These are phyloP conservation scores for Aureobasidium sp. DNA, from an alignment of 2,329 filamentous ascomycete species.

Conservation along the genomic window DNA sequence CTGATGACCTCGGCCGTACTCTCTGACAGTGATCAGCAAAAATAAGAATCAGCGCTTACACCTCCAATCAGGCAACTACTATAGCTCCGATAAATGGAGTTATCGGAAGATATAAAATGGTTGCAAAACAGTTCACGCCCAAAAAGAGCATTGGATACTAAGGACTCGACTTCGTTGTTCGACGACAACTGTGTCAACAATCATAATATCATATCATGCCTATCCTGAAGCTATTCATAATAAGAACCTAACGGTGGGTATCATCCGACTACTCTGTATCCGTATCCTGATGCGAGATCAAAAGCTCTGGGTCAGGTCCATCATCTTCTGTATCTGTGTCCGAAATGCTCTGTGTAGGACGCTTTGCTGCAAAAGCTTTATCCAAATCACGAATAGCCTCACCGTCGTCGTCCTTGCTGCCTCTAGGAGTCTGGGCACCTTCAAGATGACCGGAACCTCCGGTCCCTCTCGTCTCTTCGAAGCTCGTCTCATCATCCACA, in stretches of 20 bases:
- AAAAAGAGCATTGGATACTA: background rate
- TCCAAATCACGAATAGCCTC: constrained; percentile 24
- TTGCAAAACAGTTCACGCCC: background rate
- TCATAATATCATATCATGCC: background rate
- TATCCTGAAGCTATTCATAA: background rate
- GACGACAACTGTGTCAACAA: background rate
- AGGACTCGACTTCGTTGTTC: background rate
- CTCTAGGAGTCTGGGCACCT: background rate
- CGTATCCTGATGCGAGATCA: constrained; percentile 39
- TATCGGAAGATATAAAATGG: background rate
- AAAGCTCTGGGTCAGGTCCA: constrained; percentile 39
- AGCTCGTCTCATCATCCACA: constrained; percentile 24
- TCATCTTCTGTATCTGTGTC: constrained; percentile 34
- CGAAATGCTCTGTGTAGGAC: constrained; percentile 9
- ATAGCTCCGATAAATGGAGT: background rate
- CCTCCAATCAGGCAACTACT: background rate
- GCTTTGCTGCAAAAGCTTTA: constrained; percentile 25
- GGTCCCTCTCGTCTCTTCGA: background rate
- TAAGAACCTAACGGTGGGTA: background rate
- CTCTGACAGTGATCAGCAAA: background rate
- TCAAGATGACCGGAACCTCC: background rate
- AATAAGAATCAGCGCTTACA: background rate
- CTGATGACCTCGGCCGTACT: background rate
- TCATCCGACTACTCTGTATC: constrained; percentile 17
- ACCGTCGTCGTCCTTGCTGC: constrained; percentile 17